These are phyloP conservation scores for Digitaria exilis DNA, from an alignment of 202 grass and related monocot species.

Conservation along the genomic window DNA sequence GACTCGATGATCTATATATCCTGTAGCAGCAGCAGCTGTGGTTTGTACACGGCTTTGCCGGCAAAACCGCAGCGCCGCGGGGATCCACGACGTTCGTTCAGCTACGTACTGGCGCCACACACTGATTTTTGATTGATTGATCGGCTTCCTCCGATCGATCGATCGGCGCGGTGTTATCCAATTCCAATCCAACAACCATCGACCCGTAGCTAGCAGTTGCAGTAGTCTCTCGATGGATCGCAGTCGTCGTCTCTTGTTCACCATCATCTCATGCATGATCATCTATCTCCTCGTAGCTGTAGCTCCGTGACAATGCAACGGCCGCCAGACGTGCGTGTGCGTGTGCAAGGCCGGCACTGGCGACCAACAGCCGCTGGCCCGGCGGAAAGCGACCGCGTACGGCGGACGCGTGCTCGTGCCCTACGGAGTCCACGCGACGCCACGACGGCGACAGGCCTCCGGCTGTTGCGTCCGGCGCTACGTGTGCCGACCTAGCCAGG, in stretches of 20 bases:
- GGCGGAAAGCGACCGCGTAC: not conserved
- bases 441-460: not conserved
- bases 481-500: not conserved
- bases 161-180: not conserved
- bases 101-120: too few relatives aligned
- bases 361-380: not conserved
- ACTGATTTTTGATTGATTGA: too few relatives aligned
- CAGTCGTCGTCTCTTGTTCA: not conserved
- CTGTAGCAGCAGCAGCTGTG: not conserved
- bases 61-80: too few relatives aligned
- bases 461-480: not conserved
- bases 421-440: not conserved
- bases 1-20: not conserved
- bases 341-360: not conserved
- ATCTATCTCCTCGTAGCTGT: too few relatives aligned
- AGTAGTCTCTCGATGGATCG: not conserved
- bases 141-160: too few relatives aligned
- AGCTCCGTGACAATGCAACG: not conserved
- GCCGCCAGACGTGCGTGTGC: not conserved
- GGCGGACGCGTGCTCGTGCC: not conserved
- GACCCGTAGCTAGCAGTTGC: not conserved
- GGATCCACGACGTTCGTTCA: too few relatives aligned
- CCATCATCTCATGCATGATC: not conserved
- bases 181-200: not conserved
- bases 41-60: too few relatives aligned